Evolutionary conservation across 1,284 basidiomycete genomes (phyloP).

Genomic region (Leccinum griseonigrum): DNA sequence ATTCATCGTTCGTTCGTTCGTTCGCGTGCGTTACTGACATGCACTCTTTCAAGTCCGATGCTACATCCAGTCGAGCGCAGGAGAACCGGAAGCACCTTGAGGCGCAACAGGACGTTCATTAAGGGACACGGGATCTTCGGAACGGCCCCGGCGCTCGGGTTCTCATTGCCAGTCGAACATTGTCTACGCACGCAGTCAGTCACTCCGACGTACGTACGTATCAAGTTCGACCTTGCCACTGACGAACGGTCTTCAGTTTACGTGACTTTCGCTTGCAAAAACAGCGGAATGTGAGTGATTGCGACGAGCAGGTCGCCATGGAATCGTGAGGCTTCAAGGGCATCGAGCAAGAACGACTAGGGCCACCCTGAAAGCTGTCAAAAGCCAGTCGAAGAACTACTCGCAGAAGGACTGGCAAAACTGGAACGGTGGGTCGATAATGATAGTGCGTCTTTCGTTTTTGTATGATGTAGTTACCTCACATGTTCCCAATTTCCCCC

Average conservation of each 20-base stretch:
- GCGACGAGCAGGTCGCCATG: conserved; percentile 57
- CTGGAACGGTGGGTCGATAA: conserved; percentile 52
- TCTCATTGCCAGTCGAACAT: neutral
- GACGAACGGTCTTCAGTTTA: conserved; percentile 39
- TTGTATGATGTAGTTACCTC: neutral
- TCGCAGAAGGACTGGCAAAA: conserved; percentile 49
- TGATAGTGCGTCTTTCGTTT: conserved; percentile 43
- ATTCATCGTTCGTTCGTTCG: neutral
- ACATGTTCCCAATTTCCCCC: neutral
- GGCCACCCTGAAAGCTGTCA: conserved; percentile 50
- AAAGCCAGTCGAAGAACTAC: conserved; percentile 48
- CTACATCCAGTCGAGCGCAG: conserved; percentile 9
- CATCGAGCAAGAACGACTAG: conserved; percentile 49
- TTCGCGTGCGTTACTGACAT: neutral
- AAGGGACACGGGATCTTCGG: conserved; percentile 19
- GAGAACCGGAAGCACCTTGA: conserved; percentile 6
- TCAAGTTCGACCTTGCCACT: neutral
- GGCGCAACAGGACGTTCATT: conserved; percentile 3
- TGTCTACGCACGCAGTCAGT: conserved; percentile 51
- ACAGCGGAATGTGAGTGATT: conserved; percentile 54
- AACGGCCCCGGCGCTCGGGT: conserved; percentile 1
- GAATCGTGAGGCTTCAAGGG: conserved; percentile 32
- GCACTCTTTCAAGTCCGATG: neutral
- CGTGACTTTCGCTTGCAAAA: conserved; percentile 56
- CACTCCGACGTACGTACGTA: neutral